phyloP scores from a whole-genome alignment of 2,329 filamentous ascomycete genomes.

The Alternaria solani region DNA sequence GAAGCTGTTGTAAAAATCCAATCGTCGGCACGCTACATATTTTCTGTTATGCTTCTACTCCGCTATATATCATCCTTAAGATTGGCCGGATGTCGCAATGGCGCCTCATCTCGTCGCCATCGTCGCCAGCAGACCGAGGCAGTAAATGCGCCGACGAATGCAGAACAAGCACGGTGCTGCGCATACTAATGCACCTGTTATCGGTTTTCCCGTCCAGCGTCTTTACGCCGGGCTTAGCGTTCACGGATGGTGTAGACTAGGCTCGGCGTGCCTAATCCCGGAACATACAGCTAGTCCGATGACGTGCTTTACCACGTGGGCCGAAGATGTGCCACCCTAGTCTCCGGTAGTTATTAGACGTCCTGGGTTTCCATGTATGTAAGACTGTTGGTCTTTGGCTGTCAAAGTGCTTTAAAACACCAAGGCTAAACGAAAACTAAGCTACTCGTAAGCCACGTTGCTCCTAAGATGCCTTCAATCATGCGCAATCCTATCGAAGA shows the following conservation, averaged over 20 bases:
- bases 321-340: background rate
- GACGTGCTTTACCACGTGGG: conserved; percentile 12
- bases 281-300: conserved; percentile 12
- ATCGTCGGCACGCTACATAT: background rate
- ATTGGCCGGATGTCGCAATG: conserved; percentile 34
- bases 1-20: background rate
- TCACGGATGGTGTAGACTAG: conserved; percentile 4
- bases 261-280: conserved; percentile 11
- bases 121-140: conserved; percentile 10
- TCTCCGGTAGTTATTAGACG: conserved; percentile 4
- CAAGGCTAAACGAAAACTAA: background rate
- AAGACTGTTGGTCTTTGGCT: background rate
- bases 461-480: conserved; percentile 32
- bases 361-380: conserved; percentile 1
- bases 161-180: conserved; percentile 6
- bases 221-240: background rate
- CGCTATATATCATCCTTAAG: conserved; percentile 7
- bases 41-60: background rate
- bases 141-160: conserved; percentile 11
- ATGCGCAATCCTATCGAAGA: conserved; percentile 24
- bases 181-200: conserved; percentile 9
- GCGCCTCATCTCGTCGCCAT: conserved; percentile 14
- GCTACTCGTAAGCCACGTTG: background rate
- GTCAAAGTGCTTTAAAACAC: background rate
- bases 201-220: background rate